Base-by-base conservation (phyloP, 306 rosid species). In the Nissolia schottii region DNA sequence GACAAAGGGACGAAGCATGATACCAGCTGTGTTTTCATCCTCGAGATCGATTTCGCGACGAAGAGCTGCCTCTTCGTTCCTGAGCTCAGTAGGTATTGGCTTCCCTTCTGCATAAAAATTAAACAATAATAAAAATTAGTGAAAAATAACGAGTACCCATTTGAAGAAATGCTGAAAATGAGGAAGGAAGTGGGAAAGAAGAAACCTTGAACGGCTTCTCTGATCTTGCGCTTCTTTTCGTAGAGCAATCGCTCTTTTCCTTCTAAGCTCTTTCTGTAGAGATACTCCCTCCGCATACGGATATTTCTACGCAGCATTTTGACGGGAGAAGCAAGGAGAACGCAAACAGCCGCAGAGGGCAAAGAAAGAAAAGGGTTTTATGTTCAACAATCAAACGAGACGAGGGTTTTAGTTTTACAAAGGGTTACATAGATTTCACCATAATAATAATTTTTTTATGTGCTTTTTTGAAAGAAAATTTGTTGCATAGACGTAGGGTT, bases 161-260 rank as follows among this genome's bases (percentile, higher is more conserved):
- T 25, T 55, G 29, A 7, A 27, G 1, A 56, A 25, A 34, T 16
- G 0, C 37, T 14, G 8, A 45, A 19, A 48, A 0, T 34, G 20
- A 18, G 6, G 50, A 73, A 34, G 32, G 43, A 64, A 59, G 28
- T 43, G 5, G 12, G 31, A 63, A 28, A 35, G 64, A 1, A 14
- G 9, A 10, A 69, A 90, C 98, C 97, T 83, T 80, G 83, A 8
- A 91, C 81, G 7, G 88, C 93, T 85, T 94, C 90, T 83, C 80
- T 77, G 56, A 94, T 94, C 83, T 83, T 86, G 48, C 95, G 91
- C 80, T 91, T 94, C 88, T 91, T 94, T 84, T 91, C 97, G n/a
- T 87, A 89, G 49, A 78, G 87, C 45, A 74, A 18, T 3, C 95
- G 92, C 50, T 92, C 85, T 60, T 89, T 82, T 61, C 92, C 96